Percentiles rank a stretch among this genome's conserved stretches.
Evolutionary conservation across 2,329 filamentous ascomycete species (phyloP).

Genomic region (Colletotrichum sp.): DNA sequence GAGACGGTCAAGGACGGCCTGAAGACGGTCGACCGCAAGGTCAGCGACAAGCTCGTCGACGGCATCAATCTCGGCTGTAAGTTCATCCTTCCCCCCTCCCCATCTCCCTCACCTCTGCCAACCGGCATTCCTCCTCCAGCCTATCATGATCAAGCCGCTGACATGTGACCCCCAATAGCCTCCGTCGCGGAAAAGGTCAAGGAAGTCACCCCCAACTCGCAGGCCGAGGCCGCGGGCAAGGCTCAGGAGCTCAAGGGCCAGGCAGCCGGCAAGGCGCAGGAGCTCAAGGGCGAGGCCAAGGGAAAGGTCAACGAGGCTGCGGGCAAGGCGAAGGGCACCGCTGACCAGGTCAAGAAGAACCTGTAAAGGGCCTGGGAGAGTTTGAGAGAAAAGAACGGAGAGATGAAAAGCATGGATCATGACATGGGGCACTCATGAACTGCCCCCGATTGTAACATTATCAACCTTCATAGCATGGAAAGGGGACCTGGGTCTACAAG

Average conservation of each 20-base stretch:
- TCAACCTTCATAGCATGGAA: constrained; percentile 10
- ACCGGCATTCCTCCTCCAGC: no score
- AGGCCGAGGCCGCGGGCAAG: constrained; percentile 41
- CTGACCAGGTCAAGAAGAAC: constrained; percentile 42
- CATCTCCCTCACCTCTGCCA: no score
- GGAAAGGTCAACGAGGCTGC: constrained; percentile 38
- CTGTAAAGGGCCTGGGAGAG: constrained; percentile 17
- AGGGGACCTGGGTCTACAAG: constrained; percentile 1
- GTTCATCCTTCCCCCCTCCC: constrained; percentile 24
- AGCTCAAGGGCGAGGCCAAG: constrained; percentile 35
- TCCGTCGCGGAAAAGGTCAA: constrained; percentile 52
- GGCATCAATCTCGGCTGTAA: constrained; percentile 63
- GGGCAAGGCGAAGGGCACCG: constrained; percentile 45
- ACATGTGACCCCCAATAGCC: constrained; percentile 27
- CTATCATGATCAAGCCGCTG: neutral
- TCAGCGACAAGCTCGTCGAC: constrained; percentile 65
- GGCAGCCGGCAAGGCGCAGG: constrained; percentile 42
- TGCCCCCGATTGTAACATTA: constrained; percentile 9
- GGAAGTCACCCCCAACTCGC: constrained; percentile 41
- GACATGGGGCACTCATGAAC: neutral
- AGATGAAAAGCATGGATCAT: neutral
- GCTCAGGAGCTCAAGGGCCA: constrained; percentile 42
- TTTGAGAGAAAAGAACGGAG: no score
- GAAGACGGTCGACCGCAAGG: constrained; percentile 62
- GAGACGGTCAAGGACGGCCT: constrained; percentile 63